phyloP scores from a whole-genome alignment of 495 filamentous ascomycete species.

The Penicillium diatomitis region DNA sequence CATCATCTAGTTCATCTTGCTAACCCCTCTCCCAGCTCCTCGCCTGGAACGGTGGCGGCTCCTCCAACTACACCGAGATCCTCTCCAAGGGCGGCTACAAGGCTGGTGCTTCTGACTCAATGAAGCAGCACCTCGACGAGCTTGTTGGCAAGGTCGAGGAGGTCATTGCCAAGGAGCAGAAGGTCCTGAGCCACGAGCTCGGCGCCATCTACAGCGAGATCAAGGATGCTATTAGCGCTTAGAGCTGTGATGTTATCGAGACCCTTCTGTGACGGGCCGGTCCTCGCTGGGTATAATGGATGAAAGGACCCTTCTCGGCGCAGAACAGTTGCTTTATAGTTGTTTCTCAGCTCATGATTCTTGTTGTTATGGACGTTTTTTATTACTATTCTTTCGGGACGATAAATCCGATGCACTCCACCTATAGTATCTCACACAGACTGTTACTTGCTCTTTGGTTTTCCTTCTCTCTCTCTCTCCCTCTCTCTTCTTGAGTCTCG shows the following conservation, averaged over 20 bases:
- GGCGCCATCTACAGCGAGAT: conserved; percentile 41
- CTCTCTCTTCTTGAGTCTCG: conserved; percentile 16
- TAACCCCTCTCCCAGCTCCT: conserved; percentile 57
- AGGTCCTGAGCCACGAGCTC: conserved; percentile 29
- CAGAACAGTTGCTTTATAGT: conserved; percentile 18
- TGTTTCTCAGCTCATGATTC: conserved; percentile 3
- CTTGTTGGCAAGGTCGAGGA: conserved; percentile 31
- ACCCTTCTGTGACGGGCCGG: conserved; percentile 14
- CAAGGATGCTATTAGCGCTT: conserved; percentile 33
- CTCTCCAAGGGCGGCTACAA: conserved; percentile 52
- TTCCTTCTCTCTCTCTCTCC: conserved; percentile 2
- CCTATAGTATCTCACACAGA: conserved; percentile 10
- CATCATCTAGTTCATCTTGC: neutral
- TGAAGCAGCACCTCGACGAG: conserved; percentile 23
- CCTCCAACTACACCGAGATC: conserved; percentile 81
- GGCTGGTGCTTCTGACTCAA: conserved; percentile 10
- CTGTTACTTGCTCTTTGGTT: conserved; percentile 7
- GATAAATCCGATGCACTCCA: conserved; percentile 7
- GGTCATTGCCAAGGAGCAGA: conserved; percentile 27
- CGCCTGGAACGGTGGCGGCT: conserved; percentile 98
- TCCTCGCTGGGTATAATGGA: conserved; percentile 20
- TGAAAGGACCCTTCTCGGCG: conserved; percentile 25
- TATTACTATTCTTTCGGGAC: conserved; percentile 6
- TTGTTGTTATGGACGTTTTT: conserved; percentile 9
- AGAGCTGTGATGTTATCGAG: conserved; percentile 16